These are phyloP conservation scores for Gracilariopsis chorda DNA, from an alignment of 23 red algal genomes.

Conservation along the genomic window DNA sequence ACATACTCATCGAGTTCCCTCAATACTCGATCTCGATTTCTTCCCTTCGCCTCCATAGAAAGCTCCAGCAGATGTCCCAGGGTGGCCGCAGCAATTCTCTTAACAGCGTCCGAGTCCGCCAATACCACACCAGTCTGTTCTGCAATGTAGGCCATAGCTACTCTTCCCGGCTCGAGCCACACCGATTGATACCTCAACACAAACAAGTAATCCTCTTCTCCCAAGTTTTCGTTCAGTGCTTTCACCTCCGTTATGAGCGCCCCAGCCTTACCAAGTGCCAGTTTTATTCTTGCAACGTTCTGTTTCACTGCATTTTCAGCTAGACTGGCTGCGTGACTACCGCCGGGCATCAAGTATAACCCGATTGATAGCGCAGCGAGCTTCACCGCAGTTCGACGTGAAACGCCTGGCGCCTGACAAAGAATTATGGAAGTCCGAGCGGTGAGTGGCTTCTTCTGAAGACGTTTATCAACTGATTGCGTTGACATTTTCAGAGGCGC, in stretches of 20 bases:
- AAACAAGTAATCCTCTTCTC: constrained; percentile 4
- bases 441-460: no score
- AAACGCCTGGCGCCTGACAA: background rate
- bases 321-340: background rate
- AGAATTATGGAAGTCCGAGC: no score
- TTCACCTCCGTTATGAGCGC: background rate
- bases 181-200: constrained; percentile 6
- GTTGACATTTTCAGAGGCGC: no score
- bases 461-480: no score
- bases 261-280: constrained; percentile 16
- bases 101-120: background rate
- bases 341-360: background rate
- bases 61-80: constrained; percentile 49
- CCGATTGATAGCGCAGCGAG: background rate
- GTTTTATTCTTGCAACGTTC: background rate
- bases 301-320: background rate
- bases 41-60: background rate
- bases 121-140: background rate
- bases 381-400: background rate
- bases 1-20: constrained; percentile 46
- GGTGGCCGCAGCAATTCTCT: background rate
- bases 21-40: background rate
- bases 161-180: constrained; percentile 38
- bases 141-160: background rate
- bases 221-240: background rate